Evolutionary conservation across 495 filamentous ascomycete genomes (phyloP), one percentile per base, ranked within the genome.

Genomic region (Achaetomiella virescens): DNA sequence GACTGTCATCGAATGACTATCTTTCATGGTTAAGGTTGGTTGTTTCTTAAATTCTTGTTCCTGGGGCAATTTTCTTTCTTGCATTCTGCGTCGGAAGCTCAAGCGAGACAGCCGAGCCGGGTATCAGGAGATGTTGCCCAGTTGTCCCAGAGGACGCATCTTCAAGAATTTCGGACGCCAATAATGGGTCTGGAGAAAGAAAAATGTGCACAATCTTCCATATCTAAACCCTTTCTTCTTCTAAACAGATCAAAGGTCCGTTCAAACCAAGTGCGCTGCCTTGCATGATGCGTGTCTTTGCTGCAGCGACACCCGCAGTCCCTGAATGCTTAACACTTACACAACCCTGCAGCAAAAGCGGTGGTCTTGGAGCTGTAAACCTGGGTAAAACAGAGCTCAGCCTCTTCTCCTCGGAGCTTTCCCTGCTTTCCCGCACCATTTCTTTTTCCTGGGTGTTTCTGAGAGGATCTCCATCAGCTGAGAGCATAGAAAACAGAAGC

Each of bases 251-350:
- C 50, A 44, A 22, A 52, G 15, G 21, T 10, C 2, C 2, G 1
- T 6, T 38, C 18, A 36, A 33, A 45, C 10, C 4, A 31, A 17
- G 41, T 37, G 8, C 18, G n/a, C 40, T 45, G 25, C 22, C 31
- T 36, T 43, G 24, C 40, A 36, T 54, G 18, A 18, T 15, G 25
- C 15, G 9, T 52, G 50, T 24, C 22, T 14, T 11, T 22, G 24
- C 2, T 27, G 31, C 22, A 22, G n/a, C 45, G 18, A 54, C 51
- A 33, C 41, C 12, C 9, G 29, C 11, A 41, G 44, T 18, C 21
- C 29, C 20, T 41, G 1, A 24, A 35, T 4, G 25, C 33, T 48
- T 58, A 58, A 48, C 56, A 58, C 56, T 58, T 48, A 58, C 56
- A 58, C 48, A 41, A n/a, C 36, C 18, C 33, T 5, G 9, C 27